phyloP scores from a whole-genome alignment of 2,329 filamentous ascomycete genomes.

The Polytolypa hystricis region DNA sequence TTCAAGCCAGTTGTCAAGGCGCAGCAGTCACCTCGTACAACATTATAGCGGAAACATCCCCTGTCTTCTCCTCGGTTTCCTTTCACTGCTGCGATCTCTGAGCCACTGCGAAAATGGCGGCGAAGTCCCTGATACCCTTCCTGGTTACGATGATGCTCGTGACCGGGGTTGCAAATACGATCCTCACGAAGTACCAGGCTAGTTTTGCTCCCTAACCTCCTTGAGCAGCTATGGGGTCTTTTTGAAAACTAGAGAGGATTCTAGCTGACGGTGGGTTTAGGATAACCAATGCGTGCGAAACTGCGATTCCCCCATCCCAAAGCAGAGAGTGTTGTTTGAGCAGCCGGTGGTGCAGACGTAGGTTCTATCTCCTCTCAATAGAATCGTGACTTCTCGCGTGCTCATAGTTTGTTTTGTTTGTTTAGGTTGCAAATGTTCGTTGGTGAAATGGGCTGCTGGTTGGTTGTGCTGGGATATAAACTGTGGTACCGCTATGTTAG shows the following conservation, averaged over 20 bases:
- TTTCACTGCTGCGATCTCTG: too few species aligned
- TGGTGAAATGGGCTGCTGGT: constrained; percentile 91
- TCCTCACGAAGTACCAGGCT: constrained; percentile 94
- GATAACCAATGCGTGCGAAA: constrained; percentile 95
- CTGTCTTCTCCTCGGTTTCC: too few species aligned
- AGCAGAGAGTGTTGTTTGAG: constrained; percentile 65
- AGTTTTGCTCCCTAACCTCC: constrained; percentile 14
- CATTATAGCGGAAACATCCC: too few species aligned
- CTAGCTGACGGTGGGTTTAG: constrained; percentile 25
- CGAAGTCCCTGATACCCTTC: constrained; percentile 63
- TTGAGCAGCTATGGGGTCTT: too few species aligned
- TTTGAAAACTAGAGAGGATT: too few species aligned
- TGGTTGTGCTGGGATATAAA: constrained; percentile 63
- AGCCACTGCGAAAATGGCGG: constrained; percentile 57
- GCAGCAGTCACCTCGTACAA: too few species aligned
- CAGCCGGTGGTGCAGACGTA: constrained; percentile 89
- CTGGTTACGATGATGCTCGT: constrained; percentile 93
- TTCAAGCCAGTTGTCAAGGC: too few species aligned
- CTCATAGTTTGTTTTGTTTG: constrained; percentile 9
- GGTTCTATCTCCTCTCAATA: constrained; percentile 11
- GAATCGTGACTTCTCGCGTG: neutral
- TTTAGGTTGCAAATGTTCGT: constrained; percentile 80
- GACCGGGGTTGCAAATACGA: constrained; percentile 91
- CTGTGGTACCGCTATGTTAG: constrained; percentile 51
- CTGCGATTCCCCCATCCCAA: constrained; percentile 60